Evolutionary conservation across 257 asterid genomes (phyloP), one percentile per base, ranked within the genome.

Genomic region (Capsicum chinense): DNA sequence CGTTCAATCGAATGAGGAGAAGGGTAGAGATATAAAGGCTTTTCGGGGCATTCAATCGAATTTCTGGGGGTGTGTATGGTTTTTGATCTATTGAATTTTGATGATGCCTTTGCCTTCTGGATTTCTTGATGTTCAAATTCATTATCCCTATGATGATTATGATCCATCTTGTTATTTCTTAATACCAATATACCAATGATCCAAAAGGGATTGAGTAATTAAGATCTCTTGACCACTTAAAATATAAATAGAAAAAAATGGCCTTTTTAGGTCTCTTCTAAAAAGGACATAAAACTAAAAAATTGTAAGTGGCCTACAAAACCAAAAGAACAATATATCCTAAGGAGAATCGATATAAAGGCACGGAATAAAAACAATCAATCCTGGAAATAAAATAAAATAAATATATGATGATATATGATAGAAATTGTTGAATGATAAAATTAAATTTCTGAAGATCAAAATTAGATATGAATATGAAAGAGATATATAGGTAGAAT

Each of bases 21-120:
- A 78, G 82, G 82, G 0, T 78, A 78, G 26, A 78, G 10, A 78
- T 54, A 78, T 17, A 88, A 79, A 87, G 95, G 88, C 79, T 91
- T 92, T 66, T 82, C 80, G 52, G 88, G 12, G 44, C 83, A 81
- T 54, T 89, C 95, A 12, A 9, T 78, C 17, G 85, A 10, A 35
- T 78, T 78, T 78, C 81, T 85, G 2, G 85, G 56, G 59, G 80
- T 82, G 58, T 84, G 86, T n/a, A 92, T 19, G 76, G 97, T 93
- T 19, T 86, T 56, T 81, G 98, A 95, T 33, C 98, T 97, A 83
- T 86, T 92, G 84, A 93, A 89, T 35, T 87, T 47, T 80, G 92
- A 79, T 12, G 91, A 13, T 11, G 83, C 5, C 47, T 85, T 83
- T 79, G 6, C 52, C 21, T 81, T 86, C n/a, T 89, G 86, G 83